phyloP scores from a whole-genome alignment of 1,139 yeast species.

The Debaryomyces singareniensis region DNA sequence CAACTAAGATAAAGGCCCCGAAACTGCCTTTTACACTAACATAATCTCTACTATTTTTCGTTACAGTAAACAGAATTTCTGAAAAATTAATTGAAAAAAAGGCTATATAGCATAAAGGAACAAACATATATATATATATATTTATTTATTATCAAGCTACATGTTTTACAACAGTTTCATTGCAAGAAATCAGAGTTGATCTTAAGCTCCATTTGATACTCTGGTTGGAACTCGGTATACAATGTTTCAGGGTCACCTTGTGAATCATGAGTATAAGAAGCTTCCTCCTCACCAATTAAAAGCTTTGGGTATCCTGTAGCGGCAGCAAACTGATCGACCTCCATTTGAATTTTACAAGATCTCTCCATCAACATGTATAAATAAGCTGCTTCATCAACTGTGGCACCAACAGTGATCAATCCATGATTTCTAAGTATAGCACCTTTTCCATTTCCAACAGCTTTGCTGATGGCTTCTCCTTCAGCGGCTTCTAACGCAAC shows the following conservation, averaged over 20 bases:
- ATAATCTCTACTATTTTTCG: too few relatives aligned
- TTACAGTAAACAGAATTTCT: too few relatives aligned
- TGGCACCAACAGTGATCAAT: conserved; percentile 65
- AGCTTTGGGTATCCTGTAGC: conserved; percentile 19
- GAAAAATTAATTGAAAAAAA: too few relatives aligned
- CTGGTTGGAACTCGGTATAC: conserved; percentile 69
- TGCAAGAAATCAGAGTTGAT: conserved; percentile 2
- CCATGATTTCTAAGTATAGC: conserved; percentile 77
- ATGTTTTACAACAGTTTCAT: too few relatives aligned
- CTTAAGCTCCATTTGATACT: conserved; percentile 29
- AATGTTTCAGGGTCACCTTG: conserved; percentile 62
- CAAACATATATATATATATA: neutral
- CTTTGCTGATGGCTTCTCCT: conserved; percentile 60
- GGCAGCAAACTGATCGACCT: conserved; percentile 57
- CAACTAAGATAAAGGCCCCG: too few relatives aligned
- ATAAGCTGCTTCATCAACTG: conserved; percentile 82
- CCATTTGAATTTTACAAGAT: conserved; percentile 64
- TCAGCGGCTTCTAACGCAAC: conserved; percentile 73
- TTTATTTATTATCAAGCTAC: neutral
- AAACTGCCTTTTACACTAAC: neutral
- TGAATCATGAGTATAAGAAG: conserved; percentile 58
- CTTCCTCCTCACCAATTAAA: conserved; percentile 55
- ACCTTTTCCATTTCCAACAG: conserved; percentile 59
- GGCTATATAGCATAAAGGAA: neutral
- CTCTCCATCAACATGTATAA: conserved; percentile 63